phyloP scores from a whole-genome alignment of 345 rosid species.

The Salix dunnii region DNA sequence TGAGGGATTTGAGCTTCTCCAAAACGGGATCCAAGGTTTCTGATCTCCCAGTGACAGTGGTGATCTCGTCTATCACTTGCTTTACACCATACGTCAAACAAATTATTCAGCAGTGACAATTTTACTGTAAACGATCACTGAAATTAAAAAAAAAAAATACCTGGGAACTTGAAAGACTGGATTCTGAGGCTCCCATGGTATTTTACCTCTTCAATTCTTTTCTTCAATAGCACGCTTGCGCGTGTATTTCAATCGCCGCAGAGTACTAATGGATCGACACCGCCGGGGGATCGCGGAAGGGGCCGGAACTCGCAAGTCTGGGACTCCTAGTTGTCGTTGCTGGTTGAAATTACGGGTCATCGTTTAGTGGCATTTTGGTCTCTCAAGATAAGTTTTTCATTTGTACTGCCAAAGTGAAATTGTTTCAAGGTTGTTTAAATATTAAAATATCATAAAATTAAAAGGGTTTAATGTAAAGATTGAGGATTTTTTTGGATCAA shows the following conservation, averaged over 20 bases:
- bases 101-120: background rate
- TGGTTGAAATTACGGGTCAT: background rate
- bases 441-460: no score
- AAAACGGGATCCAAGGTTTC: slow-evolving; percentile 66
- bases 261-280: background rate
- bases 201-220: background rate
- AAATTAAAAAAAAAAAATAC: slow-evolving; percentile 27
- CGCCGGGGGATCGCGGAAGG: background rate
- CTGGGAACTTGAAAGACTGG: slow-evolving; percentile 44
- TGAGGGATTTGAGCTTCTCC: slow-evolving; percentile 73
- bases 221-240: background rate
- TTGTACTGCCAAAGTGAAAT: no score
- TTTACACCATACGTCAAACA: background rate
- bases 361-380: background rate
- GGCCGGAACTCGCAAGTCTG: background rate
- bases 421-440: no score
- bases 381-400: background rate
- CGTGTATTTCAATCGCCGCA: background rate
- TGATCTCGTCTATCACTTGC: slow-evolving; percentile 58
- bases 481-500: no score
- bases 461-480: no score
- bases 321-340: background rate
- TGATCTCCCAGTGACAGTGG: slow-evolving; percentile 65
- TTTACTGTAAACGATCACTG: background rate
- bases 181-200: slow-evolving; percentile 35